Conservation (phyloP, 1,284 basidiomycete genomes). For the Apiotrichum veenhuisii region DNA sequence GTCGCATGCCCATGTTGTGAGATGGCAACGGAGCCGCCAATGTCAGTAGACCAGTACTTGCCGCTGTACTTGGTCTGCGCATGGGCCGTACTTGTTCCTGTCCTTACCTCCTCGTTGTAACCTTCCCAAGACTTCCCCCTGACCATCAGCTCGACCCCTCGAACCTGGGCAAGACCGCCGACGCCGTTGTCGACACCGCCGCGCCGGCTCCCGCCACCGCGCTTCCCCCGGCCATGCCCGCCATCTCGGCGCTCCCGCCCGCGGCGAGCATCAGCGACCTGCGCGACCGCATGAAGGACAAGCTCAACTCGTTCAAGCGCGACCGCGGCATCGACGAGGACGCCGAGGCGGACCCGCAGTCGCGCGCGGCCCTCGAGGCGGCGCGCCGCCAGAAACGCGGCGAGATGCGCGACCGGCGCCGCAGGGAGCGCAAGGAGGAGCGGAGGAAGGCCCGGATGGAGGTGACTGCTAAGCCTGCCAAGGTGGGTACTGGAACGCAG, state of each 20-base stretch:
- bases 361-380: conserved; percentile 74
- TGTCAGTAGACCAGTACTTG: too few relatives aligned
- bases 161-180: conserved; percentile 55
- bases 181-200: conserved; percentile 24
- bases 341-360: conserved; percentile 26
- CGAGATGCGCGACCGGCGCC: conserved; percentile 71
- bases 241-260: conserved; percentile 61
- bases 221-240: conserved; percentile 18
- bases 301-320: conserved; percentile 62
- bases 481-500: conserved; percentile 26
- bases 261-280: conserved; percentile 66
- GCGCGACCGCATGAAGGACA: conserved; percentile 70
- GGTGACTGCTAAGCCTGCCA: conserved; percentile 39
- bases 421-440: conserved; percentile 80
- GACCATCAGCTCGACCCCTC: conserved; percentile 92
- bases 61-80: too few relatives aligned
- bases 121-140: too few relatives aligned
- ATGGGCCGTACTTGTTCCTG: too few relatives aligned
- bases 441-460: conserved; percentile 57
- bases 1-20: too few relatives aligned
- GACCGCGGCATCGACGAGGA: conserved; percentile 53
- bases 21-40: too few relatives aligned
- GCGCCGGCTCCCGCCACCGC: conserved; percentile 23
- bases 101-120: too few relatives aligned
- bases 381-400: conserved; percentile 71